Percentiles rank a stretch among this genome's conserved stretches.
phyloP scores from a whole-genome alignment of 331 rosid genomes.

The Phaseolus coccineus region DNA sequence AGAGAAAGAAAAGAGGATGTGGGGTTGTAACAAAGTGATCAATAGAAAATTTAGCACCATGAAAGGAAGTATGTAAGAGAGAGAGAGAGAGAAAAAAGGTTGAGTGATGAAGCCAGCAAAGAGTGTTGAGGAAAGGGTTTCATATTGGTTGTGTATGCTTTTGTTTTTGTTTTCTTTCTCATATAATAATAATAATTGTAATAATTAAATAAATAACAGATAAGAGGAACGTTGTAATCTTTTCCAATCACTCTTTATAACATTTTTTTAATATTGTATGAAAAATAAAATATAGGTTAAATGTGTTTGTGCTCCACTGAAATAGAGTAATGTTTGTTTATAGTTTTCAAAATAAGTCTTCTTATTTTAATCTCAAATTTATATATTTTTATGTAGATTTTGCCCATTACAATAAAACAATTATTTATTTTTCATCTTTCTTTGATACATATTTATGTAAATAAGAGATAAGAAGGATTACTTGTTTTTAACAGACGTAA shows the following conservation, averaged over 20 bases:
- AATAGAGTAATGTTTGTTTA: no score
- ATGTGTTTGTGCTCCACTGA: no score
- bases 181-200: neutral
- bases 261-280: neutral
- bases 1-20: neutral
- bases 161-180: slow-evolving; percentile 3
- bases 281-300: no score
- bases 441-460: no score
- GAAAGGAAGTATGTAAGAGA: neutral
- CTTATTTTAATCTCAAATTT: no score
- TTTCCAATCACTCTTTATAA: neutral
- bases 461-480: no score
- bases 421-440: neutral
- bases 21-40: slow-evolving; percentile 1
- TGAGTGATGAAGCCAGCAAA: slow-evolving; percentile 40
- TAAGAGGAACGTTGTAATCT: slow-evolving; percentile 4
- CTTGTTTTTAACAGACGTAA: no score
- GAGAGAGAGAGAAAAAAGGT: neutral
- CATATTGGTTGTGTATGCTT: neutral
- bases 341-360: no score
- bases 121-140: slow-evolving; percentile 5
- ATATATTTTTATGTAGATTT: no score
- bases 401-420: no score
- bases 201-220: neutral
- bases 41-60: neutral